Base-by-base conservation (phyloP, 345 rosid genomes). In the Eucalyptus fibrosa region DNA sequence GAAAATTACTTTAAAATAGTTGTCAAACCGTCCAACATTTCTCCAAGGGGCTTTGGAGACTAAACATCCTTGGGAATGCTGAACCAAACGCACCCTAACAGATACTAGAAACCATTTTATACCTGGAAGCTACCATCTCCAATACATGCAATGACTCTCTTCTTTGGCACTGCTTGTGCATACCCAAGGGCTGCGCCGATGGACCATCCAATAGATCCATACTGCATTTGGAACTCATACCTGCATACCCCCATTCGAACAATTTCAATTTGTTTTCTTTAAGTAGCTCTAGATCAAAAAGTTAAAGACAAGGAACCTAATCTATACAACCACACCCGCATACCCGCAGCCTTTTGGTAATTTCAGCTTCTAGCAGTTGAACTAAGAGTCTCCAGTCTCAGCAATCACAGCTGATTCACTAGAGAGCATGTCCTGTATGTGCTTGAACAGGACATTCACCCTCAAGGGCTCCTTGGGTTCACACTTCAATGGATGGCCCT, bases 91-190 rank as follows among this genome's bases (percentile, higher is more conserved):
- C 21, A 50, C 8, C 21, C 21, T 17, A 21, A 11, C 3, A 6
- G 2, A 62, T 72, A 53, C 11, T 28, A 72, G 3, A 37, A 72
- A 37, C 16, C 83, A 19, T 37, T 11, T 23, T 11, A 60, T 90
- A 96, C 98, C 95, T 96, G 97, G 88, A 96, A 96, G 91, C 98
- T 96, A 87, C 98, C 97, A 92, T 96, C 97, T 65, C 98, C 98
- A 13, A 96, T 96, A 92, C 92, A 95, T 89, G 98, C 97, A 88
- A 96, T 94, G 60, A 96, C 94, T 2, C 98, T 97, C 92, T 94
- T 96, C 91, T 93, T 93, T 3, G 93, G 94, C 88, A 92, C 93
- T 83, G 96, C 96, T 89, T 95, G 97, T 65, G 98, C 97, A 92
- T 96, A 96, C n/a, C 98, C 98, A 49, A 96, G 96, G 26, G 96